Evolutionary conservation across 208 protist species (phyloP).

Genomic region (Trypanosoma avium): DNA sequence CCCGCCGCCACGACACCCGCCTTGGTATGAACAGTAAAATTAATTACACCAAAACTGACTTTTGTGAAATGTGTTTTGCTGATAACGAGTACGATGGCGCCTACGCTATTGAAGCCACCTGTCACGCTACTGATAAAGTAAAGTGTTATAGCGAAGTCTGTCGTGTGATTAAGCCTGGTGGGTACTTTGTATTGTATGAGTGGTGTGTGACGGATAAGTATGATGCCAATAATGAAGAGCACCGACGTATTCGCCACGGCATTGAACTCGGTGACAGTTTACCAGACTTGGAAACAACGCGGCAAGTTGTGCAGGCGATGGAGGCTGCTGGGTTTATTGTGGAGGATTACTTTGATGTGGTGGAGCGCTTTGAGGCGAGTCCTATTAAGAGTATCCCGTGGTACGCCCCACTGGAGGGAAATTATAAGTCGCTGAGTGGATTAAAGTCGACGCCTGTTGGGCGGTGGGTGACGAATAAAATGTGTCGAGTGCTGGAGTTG

Average conservation of each 20-base stretch:
- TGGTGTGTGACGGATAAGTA: constrained; percentile 96
- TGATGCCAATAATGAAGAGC: constrained; percentile 87
- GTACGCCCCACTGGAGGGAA: constrained; percentile 85
- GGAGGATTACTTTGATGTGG: constrained; percentile 74
- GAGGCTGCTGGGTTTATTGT: constrained; percentile 93
- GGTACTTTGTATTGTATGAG: constrained; percentile 94
- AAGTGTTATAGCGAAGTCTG: constrained; percentile 93
- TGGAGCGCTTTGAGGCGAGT: constrained; percentile 57
- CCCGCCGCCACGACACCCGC: constrained; percentile 68
- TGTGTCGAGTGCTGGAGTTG: constrained; percentile 81
- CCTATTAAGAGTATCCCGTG: constrained; percentile 84
- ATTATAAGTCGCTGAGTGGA: constrained; percentile 69
- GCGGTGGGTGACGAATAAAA: constrained; percentile 68
- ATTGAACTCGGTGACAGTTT: constrained; percentile 96
- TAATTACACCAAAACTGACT: constrained; percentile 92
- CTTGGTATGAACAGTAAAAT: constrained; percentile 72
- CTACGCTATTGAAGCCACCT: constrained; percentile 97
- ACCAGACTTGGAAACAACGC: constrained; percentile 84
- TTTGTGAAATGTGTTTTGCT: constrained; percentile 89
- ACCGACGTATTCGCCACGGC: constrained; percentile 86
- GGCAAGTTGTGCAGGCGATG: constrained; percentile 77
- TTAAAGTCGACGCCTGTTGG: constrained; percentile 84
- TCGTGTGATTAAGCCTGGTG: constrained; percentile 93
- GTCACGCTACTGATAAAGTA: constrained; percentile 94
- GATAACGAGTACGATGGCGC: constrained; percentile 94